These are phyloP conservation scores for Blastobotrys proliferans DNA, from an alignment of 1,139 yeast genomes.

Conservation along the genomic window DNA sequence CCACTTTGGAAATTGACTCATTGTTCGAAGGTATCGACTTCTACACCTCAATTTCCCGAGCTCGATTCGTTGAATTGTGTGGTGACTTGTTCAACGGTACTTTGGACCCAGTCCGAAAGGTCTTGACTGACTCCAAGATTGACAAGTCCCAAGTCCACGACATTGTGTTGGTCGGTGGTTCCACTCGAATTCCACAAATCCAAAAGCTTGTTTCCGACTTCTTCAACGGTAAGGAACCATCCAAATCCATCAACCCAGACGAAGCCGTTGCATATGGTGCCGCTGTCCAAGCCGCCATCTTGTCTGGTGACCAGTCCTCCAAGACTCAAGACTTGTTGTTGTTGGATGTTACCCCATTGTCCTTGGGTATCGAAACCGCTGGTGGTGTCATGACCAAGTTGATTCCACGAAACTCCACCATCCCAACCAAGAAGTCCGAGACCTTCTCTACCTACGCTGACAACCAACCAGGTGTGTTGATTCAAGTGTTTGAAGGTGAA, in stretches of 20 bases:
- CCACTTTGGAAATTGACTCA: conserved; percentile 91
- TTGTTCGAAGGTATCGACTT: conserved; percentile 94
- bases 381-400: conserved; percentile 98
- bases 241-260: conserved; percentile 95
- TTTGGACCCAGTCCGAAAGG: conserved; percentile 90
- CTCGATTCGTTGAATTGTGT: conserved; percentile 92
- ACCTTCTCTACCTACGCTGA: conserved; percentile 92
- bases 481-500: conserved; percentile 97
- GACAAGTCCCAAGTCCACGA: conserved; percentile 82
- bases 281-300: conserved; percentile 95
- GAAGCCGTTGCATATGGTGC: conserved; percentile 98
- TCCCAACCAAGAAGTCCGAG: conserved; percentile 93
- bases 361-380: conserved; percentile 94
- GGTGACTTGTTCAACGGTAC: conserved; percentile 84
- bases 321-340: conserved; percentile 82
- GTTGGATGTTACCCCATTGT: conserved; percentile 90
- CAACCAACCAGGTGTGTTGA: conserved; percentile 94
- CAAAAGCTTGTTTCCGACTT: conserved; percentile 87
- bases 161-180: conserved; percentile 94
- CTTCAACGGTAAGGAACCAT: conserved; percentile 90
- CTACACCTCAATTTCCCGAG: conserved; percentile 88
- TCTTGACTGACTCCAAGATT: conserved; percentile 81
- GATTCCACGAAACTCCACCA: conserved; percentile 94
- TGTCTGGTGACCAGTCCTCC: conserved; percentile 76
- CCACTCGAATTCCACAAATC: conserved; percentile 98